Conservation (phyloP, 139 green algal species). For the Chlorella sp. region DNA sequence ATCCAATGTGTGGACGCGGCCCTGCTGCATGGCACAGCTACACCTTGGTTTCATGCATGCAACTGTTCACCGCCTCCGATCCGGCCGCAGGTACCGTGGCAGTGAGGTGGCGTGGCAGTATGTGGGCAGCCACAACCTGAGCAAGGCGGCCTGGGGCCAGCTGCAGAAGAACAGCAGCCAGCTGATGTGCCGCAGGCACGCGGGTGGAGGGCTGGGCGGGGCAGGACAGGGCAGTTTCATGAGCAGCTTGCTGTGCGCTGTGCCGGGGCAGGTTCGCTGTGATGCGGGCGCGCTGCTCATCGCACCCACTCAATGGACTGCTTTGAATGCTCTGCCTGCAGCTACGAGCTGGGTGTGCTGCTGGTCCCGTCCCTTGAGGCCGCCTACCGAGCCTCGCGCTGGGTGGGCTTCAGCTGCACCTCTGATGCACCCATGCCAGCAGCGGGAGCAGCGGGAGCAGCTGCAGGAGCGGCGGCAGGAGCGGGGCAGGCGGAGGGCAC, state of each 20-base stretch:
- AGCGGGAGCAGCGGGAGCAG: neutral
- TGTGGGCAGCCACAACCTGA: constrained; percentile 83
- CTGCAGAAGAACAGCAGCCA: constrained; percentile 73
- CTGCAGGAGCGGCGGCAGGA: neutral
- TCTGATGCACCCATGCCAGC: neutral
- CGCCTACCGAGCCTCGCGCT: constrained; percentile 47
- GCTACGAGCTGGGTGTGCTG: constrained; percentile 87
- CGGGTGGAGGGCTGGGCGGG: too few relatives aligned
- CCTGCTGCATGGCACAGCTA: too few relatives aligned
- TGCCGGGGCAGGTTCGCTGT: too few relatives aligned
- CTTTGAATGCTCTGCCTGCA: neutral
- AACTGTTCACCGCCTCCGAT: too few relatives aligned
- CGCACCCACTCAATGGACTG: too few relatives aligned
- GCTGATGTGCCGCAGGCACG: constrained; percentile 48
- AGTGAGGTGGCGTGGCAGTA: constrained; percentile 71
- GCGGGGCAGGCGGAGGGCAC: neutral
- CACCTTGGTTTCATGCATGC: too few relatives aligned
- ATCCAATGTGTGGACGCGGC: too few relatives aligned
- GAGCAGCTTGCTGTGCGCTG: too few relatives aligned
- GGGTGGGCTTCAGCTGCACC: constrained; percentile 39
- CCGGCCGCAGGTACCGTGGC: neutral
- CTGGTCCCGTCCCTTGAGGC: constrained; percentile 58
- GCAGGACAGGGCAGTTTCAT: too few relatives aligned
- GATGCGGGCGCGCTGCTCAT: too few relatives aligned
- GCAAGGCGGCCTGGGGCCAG: constrained; percentile 82